These are phyloP conservation scores for Lanmaoa pseudosensibilis DNA, from an alignment of 768 basidiomycete genomes.

Conservation along the genomic window DNA sequence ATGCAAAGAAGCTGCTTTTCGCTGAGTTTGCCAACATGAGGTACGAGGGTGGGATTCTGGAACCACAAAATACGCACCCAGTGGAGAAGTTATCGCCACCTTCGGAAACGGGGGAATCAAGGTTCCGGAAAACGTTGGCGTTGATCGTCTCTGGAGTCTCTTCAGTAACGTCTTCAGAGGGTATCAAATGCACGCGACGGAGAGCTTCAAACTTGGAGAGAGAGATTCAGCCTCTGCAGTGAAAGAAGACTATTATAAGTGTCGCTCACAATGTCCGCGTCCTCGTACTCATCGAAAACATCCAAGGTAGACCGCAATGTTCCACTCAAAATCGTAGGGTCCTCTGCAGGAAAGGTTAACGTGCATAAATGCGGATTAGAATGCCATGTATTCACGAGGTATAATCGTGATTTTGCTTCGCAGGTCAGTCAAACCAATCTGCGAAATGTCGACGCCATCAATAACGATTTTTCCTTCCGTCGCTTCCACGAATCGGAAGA, in stretches of 20 bases:
- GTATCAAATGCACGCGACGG: slow-evolving; percentile 80
- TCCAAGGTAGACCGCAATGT: slow-evolving; percentile 79
- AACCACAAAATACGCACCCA: slow-evolving; percentile 46
- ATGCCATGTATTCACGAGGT: slow-evolving; percentile 48
- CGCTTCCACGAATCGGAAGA: slow-evolving; percentile 91
- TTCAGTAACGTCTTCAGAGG: slow-evolving; percentile 49
- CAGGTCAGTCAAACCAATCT: slow-evolving; percentile 79
- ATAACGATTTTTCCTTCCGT: slow-evolving; percentile 71
- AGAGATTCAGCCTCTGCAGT: not conserved
- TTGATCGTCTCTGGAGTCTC: slow-evolving; percentile 50
- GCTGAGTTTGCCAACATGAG: slow-evolving; percentile 32
- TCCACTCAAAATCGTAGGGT: slow-evolving; percentile 85
- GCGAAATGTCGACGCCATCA: slow-evolving; percentile 77
- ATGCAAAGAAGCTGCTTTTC: slow-evolving; percentile 88
- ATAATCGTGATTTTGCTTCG: slow-evolving; percentile 76
- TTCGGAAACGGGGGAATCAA: slow-evolving; percentile 75
- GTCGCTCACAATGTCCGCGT: slow-evolving; percentile 69
- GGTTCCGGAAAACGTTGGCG: slow-evolving; percentile 70
- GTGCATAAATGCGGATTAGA: not conserved
- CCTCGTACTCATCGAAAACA: slow-evolving; percentile 84
- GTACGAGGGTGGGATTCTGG: not conserved
- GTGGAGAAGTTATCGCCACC: slow-evolving; percentile 90
- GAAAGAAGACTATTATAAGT: not conserved
- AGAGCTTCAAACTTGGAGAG: slow-evolving; percentile 69
- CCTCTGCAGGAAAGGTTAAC: slow-evolving; percentile 51